A percentile compares a stretch with the other conserved stretches of the same genome.
phyloP scores from a whole-genome alignment of 225 moss, liverwort and hornwort genomes.

The Sphagnum contortum region DNA sequence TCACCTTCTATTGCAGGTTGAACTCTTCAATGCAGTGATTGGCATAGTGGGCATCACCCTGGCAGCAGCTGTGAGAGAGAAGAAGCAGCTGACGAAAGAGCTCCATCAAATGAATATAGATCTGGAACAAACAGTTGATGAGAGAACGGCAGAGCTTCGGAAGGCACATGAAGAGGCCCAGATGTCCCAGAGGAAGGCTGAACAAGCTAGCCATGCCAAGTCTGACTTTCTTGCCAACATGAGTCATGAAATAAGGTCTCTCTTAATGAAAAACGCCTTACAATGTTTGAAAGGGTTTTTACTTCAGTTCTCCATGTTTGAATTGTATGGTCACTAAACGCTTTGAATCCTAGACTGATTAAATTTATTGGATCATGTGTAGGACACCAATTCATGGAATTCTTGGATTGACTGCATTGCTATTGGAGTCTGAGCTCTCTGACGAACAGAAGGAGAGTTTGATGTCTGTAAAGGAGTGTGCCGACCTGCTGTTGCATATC shows the following conservation, averaged over 20 bases:
- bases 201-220: conserved; percentile 59
- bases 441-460: conserved; percentile 43
- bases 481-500: conserved; percentile 46
- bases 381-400: conserved; percentile 64
- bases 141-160: conserved; percentile 40
- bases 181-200: conserved; percentile 45
- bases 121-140: conserved; percentile 29
- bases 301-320: too few species aligned
- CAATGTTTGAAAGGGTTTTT: too few species aligned
- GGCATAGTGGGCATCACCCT: conserved; percentile 45
- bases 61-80: conserved; percentile 41
- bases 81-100: conserved; percentile 28
- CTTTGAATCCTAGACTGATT: too few species aligned
- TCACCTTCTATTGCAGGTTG: conserved; percentile 7
- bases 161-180: conserved; percentile 43
- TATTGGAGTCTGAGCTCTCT: conserved; percentile 37
- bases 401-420: conserved; percentile 44
- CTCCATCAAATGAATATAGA: conserved; percentile 32
- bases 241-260: conserved; percentile 58
- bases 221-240: conserved; percentile 58
- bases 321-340: too few species aligned
- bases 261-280: too few species aligned
- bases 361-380: background rate
- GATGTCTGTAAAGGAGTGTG: conserved; percentile 46
- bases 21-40: conserved; percentile 28